phyloP scores from a whole-genome alignment of 2,329 filamentous ascomycete species.

The Ustilaginoidea virens region DNA sequence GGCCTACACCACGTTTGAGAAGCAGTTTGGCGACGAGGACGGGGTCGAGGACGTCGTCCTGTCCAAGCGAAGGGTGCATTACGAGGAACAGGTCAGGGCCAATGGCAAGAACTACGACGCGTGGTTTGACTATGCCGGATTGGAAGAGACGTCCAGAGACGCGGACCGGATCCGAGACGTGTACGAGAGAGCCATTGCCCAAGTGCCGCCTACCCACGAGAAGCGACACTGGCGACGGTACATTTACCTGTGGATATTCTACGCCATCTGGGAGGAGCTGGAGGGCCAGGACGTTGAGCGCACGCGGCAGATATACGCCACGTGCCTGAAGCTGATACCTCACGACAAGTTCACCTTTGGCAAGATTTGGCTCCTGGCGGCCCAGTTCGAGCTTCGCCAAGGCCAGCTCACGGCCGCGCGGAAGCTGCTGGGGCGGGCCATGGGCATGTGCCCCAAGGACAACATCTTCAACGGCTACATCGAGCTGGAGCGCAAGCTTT shows the following conservation, averaged over 20 bases:
- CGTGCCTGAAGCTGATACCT: constrained; percentile 74
- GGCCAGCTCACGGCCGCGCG: constrained; percentile 64
- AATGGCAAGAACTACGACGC: constrained; percentile 94
- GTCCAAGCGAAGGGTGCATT: constrained; percentile 83
- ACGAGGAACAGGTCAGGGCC: constrained; percentile 86
- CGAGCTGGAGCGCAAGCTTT: constrained; percentile 80
- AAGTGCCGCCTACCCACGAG: constrained; percentile 86
- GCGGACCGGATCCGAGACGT: constrained; percentile 74
- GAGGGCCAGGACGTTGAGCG: constrained; percentile 64
- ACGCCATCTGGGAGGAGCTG: constrained; percentile 88
- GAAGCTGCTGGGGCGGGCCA: constrained; percentile 77
- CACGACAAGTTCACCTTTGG: constrained; percentile 97
- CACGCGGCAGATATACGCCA: constrained; percentile 78
- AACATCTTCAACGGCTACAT: constrained; percentile 90
- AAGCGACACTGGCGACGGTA: constrained; percentile 96
- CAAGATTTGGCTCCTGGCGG: constrained; percentile 89
- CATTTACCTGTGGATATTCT: constrained; percentile 97
- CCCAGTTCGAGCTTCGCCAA: constrained; percentile 85
- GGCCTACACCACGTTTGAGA: constrained; percentile 93
- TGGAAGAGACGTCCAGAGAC: constrained; percentile 79
- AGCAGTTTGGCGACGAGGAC: constrained; percentile 87
- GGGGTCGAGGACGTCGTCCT: constrained; percentile 91
- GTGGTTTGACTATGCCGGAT: constrained; percentile 88
- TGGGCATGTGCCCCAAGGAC: constrained; percentile 93
- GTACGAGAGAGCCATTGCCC: constrained; percentile 90